A percentile compares a stretch with the other conserved stretches of the same genome.
Evolutionary conservation across 164 flowering plant species (phyloP).

Genomic region (Annona squamosa): DNA sequence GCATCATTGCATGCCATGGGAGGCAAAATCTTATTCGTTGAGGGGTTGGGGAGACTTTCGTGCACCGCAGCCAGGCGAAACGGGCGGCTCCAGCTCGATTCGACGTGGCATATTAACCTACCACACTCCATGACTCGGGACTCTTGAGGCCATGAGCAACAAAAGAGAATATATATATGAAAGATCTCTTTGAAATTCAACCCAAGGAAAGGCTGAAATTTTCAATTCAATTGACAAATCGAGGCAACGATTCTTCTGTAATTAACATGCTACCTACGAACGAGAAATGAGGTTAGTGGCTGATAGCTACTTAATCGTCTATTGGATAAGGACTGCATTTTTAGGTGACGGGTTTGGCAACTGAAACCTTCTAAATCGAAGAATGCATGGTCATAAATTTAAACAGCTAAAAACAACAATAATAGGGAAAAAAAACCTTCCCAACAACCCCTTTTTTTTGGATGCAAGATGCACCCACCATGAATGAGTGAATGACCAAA

Average conservation of each 20-base stretch:
- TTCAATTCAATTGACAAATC: slow-evolving; percentile 1
- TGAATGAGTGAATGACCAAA: too few species aligned
- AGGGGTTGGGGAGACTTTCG: neutral
- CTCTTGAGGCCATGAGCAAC: neutral
- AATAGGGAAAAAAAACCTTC: too few species aligned
- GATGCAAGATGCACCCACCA: too few species aligned
- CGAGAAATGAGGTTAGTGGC: neutral
- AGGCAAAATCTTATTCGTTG: neutral
- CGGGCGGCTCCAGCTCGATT: neutral
- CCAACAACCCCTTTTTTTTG: too few species aligned
- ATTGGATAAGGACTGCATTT: too few species aligned
- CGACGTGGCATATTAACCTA: neutral
- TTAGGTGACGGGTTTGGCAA: too few species aligned
- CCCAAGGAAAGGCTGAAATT: neutral
- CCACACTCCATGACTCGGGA: neutral
- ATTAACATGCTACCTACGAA: neutral
- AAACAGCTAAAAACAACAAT: too few species aligned
- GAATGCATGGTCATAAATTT: too few species aligned
- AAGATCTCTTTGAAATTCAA: neutral
- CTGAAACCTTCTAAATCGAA: too few species aligned
- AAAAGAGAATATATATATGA: neutral
- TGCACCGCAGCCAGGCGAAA: neutral
- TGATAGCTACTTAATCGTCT: too few species aligned
- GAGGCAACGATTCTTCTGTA: neutral
- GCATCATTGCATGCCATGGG: neutral